Evolutionary conservation across 2,329 filamentous ascomycete species (phyloP), one percentile per base, ranked within the genome.

Genomic region (Trichophyton rubrum): DNA sequence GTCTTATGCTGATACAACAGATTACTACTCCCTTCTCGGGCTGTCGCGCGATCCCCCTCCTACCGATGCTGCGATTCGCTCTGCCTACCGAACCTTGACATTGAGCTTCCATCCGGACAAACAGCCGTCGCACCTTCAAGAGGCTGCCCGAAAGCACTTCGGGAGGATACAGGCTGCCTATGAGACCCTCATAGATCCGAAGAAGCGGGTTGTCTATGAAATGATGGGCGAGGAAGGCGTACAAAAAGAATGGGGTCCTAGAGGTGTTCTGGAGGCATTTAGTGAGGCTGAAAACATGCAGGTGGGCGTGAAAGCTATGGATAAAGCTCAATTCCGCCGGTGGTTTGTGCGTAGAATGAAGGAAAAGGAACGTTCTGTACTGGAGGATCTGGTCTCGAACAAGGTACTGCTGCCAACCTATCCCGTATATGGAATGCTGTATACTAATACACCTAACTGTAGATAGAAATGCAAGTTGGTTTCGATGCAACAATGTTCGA

Each of bases 81-180:
- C 74, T 45, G 75, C 75, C n/a, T 77, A 76, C 64, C 73, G 72
- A 57, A 73, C 67, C 33, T 65, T 77, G 60, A 73, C 72, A 7
- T 69, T 76, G 24, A 75, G 72, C 63, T 77, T 77, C 60, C 75
- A 77, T 58, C 75, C 75, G 17, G 75, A 77, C 64, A 77, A 77
- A 63, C 75, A 77, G 59, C 75, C 75, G 3, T 57, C 68, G 41
- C 68, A 74, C 45, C 65, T 73, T 38, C 72, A 68, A 43, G 69
- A 73, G 17, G 68, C 70, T 0, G 75, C 75, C 6, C 64, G 70
- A 61, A 65, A 62, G 8, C 71, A 76, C n/a, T 77, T 75, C 61
- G 67, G 65, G 47, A 68, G 66, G 38, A 73, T 77, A 60, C 69
- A 69, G 20, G 68, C 70, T n/a, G 75, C 75, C 17, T 77, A 77